phyloP scores from a whole-genome alignment of 148 eudicot species.

The Spergularia marina region DNA sequence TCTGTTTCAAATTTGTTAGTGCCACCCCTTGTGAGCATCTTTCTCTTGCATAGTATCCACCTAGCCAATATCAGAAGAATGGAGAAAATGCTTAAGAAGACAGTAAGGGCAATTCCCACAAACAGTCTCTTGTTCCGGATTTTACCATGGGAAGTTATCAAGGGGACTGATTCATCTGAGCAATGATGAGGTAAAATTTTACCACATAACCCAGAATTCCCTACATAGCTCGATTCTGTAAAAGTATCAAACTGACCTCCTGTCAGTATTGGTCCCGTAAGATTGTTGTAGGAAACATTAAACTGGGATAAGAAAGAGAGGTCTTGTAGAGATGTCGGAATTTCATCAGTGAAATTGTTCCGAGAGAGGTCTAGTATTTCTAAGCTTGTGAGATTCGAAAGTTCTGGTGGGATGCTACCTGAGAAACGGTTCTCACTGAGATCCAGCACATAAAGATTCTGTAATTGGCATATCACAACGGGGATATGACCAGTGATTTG shows the following conservation, averaged over 20 bases:
- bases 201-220: constrained; percentile 72
- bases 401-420: constrained; percentile 62
- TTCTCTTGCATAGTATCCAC: constrained; percentile 56
- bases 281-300: constrained; percentile 55
- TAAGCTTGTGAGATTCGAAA: constrained; percentile 65
- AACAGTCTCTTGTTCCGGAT: constrained; percentile 47
- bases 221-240: constrained; percentile 45
- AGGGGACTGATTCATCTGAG: constrained; percentile 26
- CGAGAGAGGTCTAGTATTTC: constrained; percentile 60
- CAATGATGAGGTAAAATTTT: constrained; percentile 43
- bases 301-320: constrained; percentile 51
- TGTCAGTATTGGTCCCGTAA: constrained; percentile 51
- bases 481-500: constrained; percentile 65
- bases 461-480: constrained; percentile 52
- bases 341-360: constrained; percentile 64
- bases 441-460: constrained; percentile 55
- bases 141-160: constrained; percentile 22
- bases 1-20: constrained; percentile 43
- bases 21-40: constrained; percentile 47
- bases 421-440: constrained; percentile 59
- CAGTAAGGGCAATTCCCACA: constrained; percentile 52
- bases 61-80: constrained; percentile 41
- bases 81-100: constrained; percentile 51
- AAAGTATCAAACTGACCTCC: constrained; percentile 68
- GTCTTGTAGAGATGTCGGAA: constrained; percentile 55